A percentile compares a stretch with the other conserved stretches of the same genome.
phyloP scores from a whole-genome alignment of 148 eudicot species.

The Gaultheria prostrata region DNA sequence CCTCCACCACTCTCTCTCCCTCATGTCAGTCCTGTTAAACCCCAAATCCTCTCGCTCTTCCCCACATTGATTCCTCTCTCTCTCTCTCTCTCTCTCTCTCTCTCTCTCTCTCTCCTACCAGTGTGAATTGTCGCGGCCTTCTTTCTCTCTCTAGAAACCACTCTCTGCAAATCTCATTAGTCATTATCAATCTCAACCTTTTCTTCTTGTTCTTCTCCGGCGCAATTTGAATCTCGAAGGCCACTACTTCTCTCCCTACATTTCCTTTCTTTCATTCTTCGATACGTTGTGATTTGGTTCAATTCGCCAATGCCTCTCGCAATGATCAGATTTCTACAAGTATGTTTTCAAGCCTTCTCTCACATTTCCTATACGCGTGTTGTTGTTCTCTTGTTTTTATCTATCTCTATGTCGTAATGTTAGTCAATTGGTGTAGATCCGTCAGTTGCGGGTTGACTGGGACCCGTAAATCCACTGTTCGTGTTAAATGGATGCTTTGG shows the following conservation, averaged over 20 bases:
- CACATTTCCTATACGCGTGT: neutral
- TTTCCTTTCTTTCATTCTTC: too few species aligned
- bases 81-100: neutral
- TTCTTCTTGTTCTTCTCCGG: conserved; percentile 8
- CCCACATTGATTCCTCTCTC: neutral
- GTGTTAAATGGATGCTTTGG: neutral
- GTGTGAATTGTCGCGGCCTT: too few species aligned
- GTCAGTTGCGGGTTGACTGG: neutral
- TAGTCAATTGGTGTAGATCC: neutral
- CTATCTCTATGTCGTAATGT: neutral
- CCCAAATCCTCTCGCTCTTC: neutral
- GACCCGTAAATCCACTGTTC: neutral
- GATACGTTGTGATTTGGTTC: conserved; percentile 18
- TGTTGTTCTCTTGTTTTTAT: neutral
- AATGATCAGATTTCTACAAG: neutral
- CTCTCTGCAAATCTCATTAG: too few species aligned
- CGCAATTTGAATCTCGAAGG: neutral
- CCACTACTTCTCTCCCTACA: neutral
- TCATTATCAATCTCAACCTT: too few species aligned
- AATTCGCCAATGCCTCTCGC: neutral
- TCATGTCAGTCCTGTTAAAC: neutral
- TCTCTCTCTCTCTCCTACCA: neutral
- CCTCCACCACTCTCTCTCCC: neutral
- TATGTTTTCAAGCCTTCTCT: conserved; percentile 3
- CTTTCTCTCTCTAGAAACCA: neutral